Evolutionary conservation across 2,329 filamentous ascomycete genomes (phyloP), one percentile per base, ranked within the genome.

Genomic region (Colletotrichum sp.): DNA sequence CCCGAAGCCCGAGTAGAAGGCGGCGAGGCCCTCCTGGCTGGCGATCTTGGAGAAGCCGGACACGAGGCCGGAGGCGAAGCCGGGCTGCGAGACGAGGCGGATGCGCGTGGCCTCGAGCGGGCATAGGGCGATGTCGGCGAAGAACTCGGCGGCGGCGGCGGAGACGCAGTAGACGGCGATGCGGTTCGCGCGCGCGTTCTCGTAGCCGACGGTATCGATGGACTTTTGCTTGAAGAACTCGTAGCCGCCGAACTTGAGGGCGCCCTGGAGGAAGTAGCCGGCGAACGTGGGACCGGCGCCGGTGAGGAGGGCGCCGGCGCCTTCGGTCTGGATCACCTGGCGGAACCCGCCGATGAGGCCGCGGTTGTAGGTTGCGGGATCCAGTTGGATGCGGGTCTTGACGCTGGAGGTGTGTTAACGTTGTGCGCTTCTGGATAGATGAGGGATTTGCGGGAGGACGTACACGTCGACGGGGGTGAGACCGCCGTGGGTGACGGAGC

Each of bases 381-480:
- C 95, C 86, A 98, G 95, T 91, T 98, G 95, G 87, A 98, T 98
- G 88, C 95, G 93, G 83, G 95, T 98, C 93, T 98, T 98, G 91
- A 98, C 95, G 88, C 95, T 98, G 85, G 79, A 16, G 36, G 36
- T 39, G 1, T 9, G 36, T 39, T 39, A 8, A 21, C 10, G 21
- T 77, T 39, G 36, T 1, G 1, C 44, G 12, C 8, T 24, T n/a
- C 8, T 4, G 16, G 10, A 13, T 18, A 1, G 36, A 5, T 28
- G 55, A 21, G 59, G 24, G 36, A n/a, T n/a, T 15, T 57, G 64
- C 12, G 8, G 44, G 30, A 21, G 71, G 44, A 95, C 96, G 88
- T 97, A 99, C 96, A 99, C 97, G 95, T 99, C 97, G 88, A 99
- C 96, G 85, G 97, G 97, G 82, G 97, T 99, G 83, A 99, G 93